Evolutionary conservation across 2,329 filamentous ascomycete genomes (phyloP), one percentile per base, ranked within the genome.

Genomic region (Sporothrix brunneoviolacea): DNA sequence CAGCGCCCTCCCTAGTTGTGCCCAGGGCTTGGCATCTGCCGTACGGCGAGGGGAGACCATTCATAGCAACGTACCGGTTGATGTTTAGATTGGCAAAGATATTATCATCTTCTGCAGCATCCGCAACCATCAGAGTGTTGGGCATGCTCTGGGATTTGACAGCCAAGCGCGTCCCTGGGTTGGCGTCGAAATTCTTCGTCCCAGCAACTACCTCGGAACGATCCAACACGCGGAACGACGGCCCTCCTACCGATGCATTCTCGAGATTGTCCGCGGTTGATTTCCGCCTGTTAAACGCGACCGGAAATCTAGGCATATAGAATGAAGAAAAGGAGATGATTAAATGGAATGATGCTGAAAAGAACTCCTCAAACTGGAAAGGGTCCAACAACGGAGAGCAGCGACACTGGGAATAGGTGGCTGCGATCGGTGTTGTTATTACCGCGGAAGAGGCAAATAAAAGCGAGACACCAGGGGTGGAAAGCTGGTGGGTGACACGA

Each of bases 231-330:
- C 78, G 74, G 61, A 82, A 82, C 2, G 78, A 80, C 18, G 75
- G 69, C 52, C 73, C 71, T 55, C 70, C 65, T 65, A 70, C 60
- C 59, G 71, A 62, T 33, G 63, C 74, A 75, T 79, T 72, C 54
- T 77, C 74, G 55, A 75, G 65, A 56, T 74, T 76, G 57, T 77
- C 73, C 54, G 73, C 75, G 71, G 74, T 73, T 55, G 77, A 79
- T 70, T 76, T 81, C 72, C 79, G 78, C 75, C 75, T 71, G 61
- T 69, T 72, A 56, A 82, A 82, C 55, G 73, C 69, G 62, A 76
- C 75, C 55, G 76, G 75, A 65, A 82, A 82, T 68, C 75, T 79
- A 77, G 76, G 76, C 79, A 82, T 82, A 66, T 73, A 73, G 70
- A 67, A 63, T 4, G 42, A 28, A 19, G 30, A 15, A 24, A 33